Evolutionary conservation across 345 rosid species (phyloP).

Genomic region (Passiflora organensis): DNA sequence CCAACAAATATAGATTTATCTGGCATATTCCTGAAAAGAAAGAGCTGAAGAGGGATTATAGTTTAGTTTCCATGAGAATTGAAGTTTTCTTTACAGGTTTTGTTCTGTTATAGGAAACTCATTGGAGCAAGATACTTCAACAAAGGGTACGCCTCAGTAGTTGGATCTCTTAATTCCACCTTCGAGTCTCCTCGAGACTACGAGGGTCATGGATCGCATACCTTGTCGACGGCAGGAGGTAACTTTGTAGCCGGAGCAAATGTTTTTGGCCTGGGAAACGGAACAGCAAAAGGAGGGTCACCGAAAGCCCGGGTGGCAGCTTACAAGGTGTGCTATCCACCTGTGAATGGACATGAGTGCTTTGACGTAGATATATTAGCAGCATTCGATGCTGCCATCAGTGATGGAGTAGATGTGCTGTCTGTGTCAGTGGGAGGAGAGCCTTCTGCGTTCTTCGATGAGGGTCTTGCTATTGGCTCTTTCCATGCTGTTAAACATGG

Average conservation of each 20-base stretch:
- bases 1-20: neutral
- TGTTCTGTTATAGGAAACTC: neutral
- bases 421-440: conserved; percentile 64
- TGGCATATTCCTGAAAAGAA: neutral
- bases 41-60: neutral
- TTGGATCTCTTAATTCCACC: neutral
- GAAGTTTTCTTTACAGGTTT: no score
- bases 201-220: neutral
- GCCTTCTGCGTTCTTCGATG: conserved; percentile 27
- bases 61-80: neutral
- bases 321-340: neutral
- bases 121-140: neutral
- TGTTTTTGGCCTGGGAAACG: neutral
- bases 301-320: neutral
- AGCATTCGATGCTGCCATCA: conserved; percentile 74
- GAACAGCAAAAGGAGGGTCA: neutral
- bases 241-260: neutral
- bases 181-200: neutral
- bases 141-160: neutral
- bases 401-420: conserved; percentile 62
- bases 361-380: conserved; percentile 30
- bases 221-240: neutral
- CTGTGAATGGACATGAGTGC: neutral
- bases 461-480: conserved; percentile 77
- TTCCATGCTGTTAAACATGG: conserved; percentile 71